phyloP scores from a whole-genome alignment of 1,284 basidiomycete species.

The Sparassis latifolia region DNA sequence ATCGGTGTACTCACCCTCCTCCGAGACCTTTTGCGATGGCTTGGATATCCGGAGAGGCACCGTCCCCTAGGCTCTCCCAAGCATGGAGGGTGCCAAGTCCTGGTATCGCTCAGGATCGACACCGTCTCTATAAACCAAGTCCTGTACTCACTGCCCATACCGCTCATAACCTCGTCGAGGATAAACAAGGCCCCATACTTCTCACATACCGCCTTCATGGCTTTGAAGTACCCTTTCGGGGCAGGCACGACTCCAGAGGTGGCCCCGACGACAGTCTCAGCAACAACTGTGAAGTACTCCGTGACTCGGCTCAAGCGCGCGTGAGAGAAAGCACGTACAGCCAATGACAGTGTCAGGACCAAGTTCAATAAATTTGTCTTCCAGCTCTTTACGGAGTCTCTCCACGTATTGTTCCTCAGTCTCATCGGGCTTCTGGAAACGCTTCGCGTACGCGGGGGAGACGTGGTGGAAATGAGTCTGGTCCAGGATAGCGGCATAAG shows the following conservation, averaged over 20 bases:
- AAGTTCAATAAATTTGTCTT: conserved; percentile 75
- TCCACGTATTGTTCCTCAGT: conserved; percentile 74
- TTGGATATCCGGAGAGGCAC: conserved; percentile 72
- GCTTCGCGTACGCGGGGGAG: conserved; percentile 79
- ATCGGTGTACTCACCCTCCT: conserved; percentile 53
- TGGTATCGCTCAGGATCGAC: conserved; percentile 20
- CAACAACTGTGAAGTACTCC: conserved; percentile 49
- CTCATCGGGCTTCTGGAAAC: conserved; percentile 65
- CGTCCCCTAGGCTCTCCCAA: conserved; percentile 80
- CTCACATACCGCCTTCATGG: conserved; percentile 83
- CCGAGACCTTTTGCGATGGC: conserved; percentile 83
- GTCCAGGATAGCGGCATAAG: conserved; percentile 62
- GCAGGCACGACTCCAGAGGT: conserved; percentile 71
- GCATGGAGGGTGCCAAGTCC: conserved; percentile 82
- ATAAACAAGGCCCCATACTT: conserved; percentile 84
- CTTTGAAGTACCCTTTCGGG: conserved; percentile 76
- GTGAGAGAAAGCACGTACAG: conserved; percentile 39
- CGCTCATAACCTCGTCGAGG: conserved; percentile 83
- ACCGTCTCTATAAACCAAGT: conserved; percentile 3
- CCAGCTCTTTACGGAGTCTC: conserved; percentile 70
- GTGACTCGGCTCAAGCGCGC: not conserved
- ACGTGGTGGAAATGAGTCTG: conserved; percentile 69
- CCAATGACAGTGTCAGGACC: conserved; percentile 77
- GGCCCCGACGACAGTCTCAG: conserved; percentile 80
- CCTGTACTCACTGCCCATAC: conserved; percentile 67